Evolutionary conservation across 495 filamentous ascomycete species (phyloP).

Genomic region (Umbilicaria muhlenbergii): DNA sequence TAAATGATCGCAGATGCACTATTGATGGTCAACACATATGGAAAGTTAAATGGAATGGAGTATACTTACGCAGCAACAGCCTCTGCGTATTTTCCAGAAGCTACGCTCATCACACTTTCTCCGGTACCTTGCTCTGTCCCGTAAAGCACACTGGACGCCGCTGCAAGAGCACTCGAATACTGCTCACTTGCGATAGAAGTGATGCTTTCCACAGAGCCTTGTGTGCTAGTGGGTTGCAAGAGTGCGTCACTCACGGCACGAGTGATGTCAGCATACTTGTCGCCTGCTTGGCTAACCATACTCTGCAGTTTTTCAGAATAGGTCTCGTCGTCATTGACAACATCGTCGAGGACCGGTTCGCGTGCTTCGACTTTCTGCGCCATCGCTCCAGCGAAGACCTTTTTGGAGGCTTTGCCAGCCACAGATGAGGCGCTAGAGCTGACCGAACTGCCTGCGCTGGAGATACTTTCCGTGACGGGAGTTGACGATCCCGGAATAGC

Average conservation of each 20-base stretch:
- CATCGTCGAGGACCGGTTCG: conserved; percentile 37
- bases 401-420: conserved; percentile 21
- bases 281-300: conserved; percentile 32
- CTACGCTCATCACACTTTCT: conserved; percentile 34
- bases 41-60: neutral
- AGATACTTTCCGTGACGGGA: conserved; percentile 2
- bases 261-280: conserved; percentile 34
- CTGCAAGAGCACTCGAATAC: conserved; percentile 38
- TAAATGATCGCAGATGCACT: conserved; percentile 49
- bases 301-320: conserved; percentile 35
- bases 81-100: conserved; percentile 38
- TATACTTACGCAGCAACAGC: conserved; percentile 44
- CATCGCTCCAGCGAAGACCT: conserved; percentile 37
- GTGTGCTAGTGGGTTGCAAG: conserved; percentile 23
- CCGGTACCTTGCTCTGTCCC: conserved; percentile 34
- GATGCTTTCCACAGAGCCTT: conserved; percentile 27
- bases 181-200: conserved; percentile 36
- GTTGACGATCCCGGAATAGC: conserved; percentile 13
- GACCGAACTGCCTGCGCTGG: conserved; percentile 9
- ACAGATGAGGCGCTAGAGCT: conserved; percentile 16
- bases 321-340: conserved; percentile 30
- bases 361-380: conserved; percentile 33
- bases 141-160: conserved; percentile 42
- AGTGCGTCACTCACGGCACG: conserved; percentile 38
- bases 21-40: conserved; percentile 4